These are phyloP conservation scores for Candida anglica DNA, from an alignment of 805 yeast genomes.

Conservation along the genomic window DNA sequence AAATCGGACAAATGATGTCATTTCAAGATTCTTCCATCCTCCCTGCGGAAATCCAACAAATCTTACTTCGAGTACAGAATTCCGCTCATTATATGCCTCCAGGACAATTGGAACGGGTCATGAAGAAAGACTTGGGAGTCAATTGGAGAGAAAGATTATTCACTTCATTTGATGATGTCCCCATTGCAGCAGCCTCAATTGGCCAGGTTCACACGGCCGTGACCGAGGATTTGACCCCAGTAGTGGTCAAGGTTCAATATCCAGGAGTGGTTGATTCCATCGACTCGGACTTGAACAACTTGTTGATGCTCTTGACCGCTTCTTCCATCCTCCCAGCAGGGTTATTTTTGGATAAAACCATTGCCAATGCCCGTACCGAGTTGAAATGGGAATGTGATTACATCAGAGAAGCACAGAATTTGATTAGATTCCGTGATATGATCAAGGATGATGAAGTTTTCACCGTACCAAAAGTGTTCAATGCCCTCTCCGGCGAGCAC, in stretches of 20 bases:
- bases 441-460: conserved; percentile 56
- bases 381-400: conserved; percentile 98
- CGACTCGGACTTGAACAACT: conserved; percentile 88
- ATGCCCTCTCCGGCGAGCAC: conserved; percentile 72
- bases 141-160: conserved; percentile 72
- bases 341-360: conserved; percentile 82
- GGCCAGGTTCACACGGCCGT: conserved; percentile 93
- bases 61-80: conserved; percentile 82
- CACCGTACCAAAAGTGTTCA: conserved; percentile 76
- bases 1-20: conserved; percentile 94
- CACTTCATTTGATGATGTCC: conserved; percentile 74
- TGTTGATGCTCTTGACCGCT: conserved; percentile 78
- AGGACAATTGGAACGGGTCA: conserved; percentile 74
- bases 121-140: conserved; percentile 69
- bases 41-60: conserved; percentile 80
- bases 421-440: conserved; percentile 64
- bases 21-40: conserved; percentile 86
- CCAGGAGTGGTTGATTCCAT: conserved; percentile 95
- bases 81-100: conserved; percentile 97
- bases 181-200: conserved; percentile 93
- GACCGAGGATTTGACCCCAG: conserved; percentile 60
- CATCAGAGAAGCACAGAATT: conserved; percentile 76
- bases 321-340: conserved; percentile 88
- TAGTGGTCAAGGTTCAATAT: conserved; percentile 93
- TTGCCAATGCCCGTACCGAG: conserved; percentile 90